phyloP scores from a whole-genome alignment of 2,329 filamentous ascomycete species.

The Fusarium nisikadoi region DNA sequence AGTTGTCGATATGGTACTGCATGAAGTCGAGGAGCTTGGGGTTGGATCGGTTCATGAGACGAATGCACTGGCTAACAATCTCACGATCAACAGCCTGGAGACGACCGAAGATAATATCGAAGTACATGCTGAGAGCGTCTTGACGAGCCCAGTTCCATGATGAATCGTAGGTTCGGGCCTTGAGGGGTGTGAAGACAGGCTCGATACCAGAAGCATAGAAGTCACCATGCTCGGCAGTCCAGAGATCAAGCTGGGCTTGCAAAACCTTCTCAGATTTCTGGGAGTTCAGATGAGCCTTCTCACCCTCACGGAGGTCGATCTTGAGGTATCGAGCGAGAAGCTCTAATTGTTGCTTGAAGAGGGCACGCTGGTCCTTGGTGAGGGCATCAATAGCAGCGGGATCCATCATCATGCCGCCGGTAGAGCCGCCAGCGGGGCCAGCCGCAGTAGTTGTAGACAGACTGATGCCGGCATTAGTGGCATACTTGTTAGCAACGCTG shows the following conservation, averaged over 20 bases:
- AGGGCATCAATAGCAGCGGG: constrained; percentile 95
- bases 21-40: constrained; percentile 96
- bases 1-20: constrained; percentile 99
- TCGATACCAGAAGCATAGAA: constrained; percentile 96
- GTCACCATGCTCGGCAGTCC: constrained; percentile 95
- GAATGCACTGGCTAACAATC: constrained; percentile 98
- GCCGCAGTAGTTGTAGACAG: constrained; percentile 80
- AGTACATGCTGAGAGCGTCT: constrained; percentile 98
- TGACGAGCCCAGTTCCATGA: constrained; percentile 99
- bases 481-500: constrained; percentile 89
- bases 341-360: constrained; percentile 99
- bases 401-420: constrained; percentile 99
- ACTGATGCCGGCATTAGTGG: constrained; percentile 82
- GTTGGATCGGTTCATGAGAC: constrained; percentile 99
- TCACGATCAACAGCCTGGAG: constrained; percentile 94
- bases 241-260: constrained; percentile 92
- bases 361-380: constrained; percentile 92
- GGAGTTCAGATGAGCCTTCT: constrained; percentile 88
- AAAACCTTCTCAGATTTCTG: constrained; percentile 88
- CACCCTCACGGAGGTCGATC: constrained; percentile 94
- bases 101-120: constrained; percentile 97
- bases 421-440: constrained; percentile 75
- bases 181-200: constrained; percentile 91
- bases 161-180: constrained; percentile 96
- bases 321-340: constrained; percentile 95